These are phyloP conservation scores for Phialophora tarda DNA, from an alignment of 2,329 filamentous ascomycete genomes.

Conservation along the genomic window DNA sequence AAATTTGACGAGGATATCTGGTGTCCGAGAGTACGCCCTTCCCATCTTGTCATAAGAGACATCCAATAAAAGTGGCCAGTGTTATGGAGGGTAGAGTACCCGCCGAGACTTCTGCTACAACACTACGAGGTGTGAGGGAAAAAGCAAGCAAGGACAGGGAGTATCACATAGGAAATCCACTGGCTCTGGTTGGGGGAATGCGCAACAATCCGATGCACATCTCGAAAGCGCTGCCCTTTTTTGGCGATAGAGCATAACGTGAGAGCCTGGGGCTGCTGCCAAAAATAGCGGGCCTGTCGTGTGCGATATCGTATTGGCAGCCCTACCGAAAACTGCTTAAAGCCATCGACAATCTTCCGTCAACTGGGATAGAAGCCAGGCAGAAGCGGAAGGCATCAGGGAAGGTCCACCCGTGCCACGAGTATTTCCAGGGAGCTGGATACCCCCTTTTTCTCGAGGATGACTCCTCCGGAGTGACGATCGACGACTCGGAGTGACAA, in stretches of 20 bases:
- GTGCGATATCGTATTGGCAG: constrained; percentile 15
- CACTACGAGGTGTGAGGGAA: constrained; percentile 5
- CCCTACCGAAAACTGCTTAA: constrained; percentile 16
- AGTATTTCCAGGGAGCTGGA: constrained; percentile 25
- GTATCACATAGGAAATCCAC: neutral
- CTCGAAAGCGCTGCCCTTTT: constrained; percentile 10
- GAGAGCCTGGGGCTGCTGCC: constrained; percentile 2
- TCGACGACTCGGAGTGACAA: neutral
- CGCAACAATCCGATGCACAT: neutral
- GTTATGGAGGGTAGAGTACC: constrained; percentile 20
- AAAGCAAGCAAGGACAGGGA: constrained; percentile 11
- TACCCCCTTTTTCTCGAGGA: constrained; percentile 7
- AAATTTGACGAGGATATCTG: constrained; percentile 5
- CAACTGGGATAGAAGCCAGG: constrained; percentile 23
- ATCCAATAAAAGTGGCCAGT: constrained; percentile 8
- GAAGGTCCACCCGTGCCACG: constrained; percentile 30
- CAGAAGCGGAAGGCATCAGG: constrained; percentile 28
- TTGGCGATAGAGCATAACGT: constrained; percentile 11
- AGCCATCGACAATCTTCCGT: constrained; percentile 15
- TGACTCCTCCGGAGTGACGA: constrained; percentile 15
- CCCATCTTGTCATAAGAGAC: neutral
- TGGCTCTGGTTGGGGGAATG: constrained; percentile 4
- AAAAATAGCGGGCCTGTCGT: constrained; percentile 25
- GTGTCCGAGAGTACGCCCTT: constrained; percentile 21
- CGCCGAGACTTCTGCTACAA: constrained; percentile 4